These are phyloP conservation scores for Heliocybe sulcata DNA, from an alignment of 1,284 basidiomycete species.

Conservation along the genomic window DNA sequence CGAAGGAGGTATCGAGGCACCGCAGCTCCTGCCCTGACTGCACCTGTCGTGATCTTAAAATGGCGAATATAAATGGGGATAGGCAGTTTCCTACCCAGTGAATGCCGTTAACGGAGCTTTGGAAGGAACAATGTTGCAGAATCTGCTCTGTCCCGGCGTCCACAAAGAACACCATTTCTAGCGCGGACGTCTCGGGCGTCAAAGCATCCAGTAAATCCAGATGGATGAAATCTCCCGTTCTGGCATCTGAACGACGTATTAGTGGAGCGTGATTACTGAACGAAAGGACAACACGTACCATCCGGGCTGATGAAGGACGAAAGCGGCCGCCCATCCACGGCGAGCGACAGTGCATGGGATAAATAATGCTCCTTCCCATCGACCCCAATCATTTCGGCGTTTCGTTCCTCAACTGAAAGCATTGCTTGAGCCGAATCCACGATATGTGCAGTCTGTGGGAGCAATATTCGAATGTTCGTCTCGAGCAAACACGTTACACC, in stretches of 20 bases:
- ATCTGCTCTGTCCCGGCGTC: constrained; percentile 29
- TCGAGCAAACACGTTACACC: constrained; percentile 41
- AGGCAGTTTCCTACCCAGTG: constrained; percentile 35
- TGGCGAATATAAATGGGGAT: not conserved
- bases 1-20: not conserved
- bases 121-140: constrained; percentile 26
- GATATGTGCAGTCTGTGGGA: constrained; percentile 19
- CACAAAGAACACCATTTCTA: constrained; percentile 40
- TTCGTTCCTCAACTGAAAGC: constrained; percentile 30
- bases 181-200: constrained; percentile 14
- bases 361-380: constrained; percentile 30
- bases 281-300: constrained; percentile 20
- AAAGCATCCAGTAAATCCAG: constrained; percentile 32
- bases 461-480: constrained; percentile 43
- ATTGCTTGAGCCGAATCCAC: constrained; percentile 27
- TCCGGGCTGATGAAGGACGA: constrained; percentile 44
- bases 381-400: constrained; percentile 25
- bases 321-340: constrained; percentile 41
- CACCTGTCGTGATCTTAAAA: not conserved
- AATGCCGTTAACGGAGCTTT: constrained; percentile 29
- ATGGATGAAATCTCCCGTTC: constrained; percentile 36
- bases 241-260: constrained; percentile 17
- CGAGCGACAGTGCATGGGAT: constrained; percentile 39
- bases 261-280: constrained; percentile 11
- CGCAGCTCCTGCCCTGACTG: not conserved